phyloP scores from a whole-genome alignment of 208 protist genomes.

The Trypanosomatidae sp. region DNA sequence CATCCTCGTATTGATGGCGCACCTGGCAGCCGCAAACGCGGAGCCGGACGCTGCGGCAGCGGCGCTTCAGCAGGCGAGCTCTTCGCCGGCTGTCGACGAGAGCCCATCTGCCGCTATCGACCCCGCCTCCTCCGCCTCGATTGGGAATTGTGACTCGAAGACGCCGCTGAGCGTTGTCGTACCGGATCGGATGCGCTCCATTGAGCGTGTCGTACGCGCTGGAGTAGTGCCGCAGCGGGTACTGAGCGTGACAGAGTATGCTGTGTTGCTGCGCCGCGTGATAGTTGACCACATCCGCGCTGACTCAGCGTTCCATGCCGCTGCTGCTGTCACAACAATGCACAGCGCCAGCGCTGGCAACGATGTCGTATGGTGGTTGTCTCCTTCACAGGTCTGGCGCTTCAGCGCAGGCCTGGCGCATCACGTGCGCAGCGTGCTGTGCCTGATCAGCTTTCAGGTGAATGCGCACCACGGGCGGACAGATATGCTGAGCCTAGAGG shows the following conservation, averaged over 20 bases:
- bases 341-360: not conserved
- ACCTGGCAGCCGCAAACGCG: constrained; percentile 27
- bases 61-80: not conserved
- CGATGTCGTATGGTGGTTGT: constrained; percentile 43
- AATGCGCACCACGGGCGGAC: constrained; percentile 31
- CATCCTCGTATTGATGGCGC: not conserved
- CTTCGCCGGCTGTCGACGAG: not conserved
- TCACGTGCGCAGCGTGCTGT: constrained; percentile 46
- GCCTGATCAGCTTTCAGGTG: constrained; percentile 63
- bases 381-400: constrained; percentile 67
- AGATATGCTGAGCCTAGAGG: constrained; percentile 50
- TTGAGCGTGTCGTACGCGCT: constrained; percentile 38
- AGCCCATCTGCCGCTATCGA: not conserved
- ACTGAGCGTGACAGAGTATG: constrained; percentile 55
- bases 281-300: constrained; percentile 17
- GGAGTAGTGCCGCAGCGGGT: constrained; percentile 46
- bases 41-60: constrained; percentile 5
- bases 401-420: constrained; percentile 31
- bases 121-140: not conserved
- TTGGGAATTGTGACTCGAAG: not conserved
- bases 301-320: not conserved
- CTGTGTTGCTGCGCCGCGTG: constrained; percentile 43
- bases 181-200: not conserved
- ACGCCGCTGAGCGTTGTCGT: not conserved
- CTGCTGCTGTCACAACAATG: not conserved